phyloP scores from a whole-genome alignment of 2,329 filamentous ascomycete species.

The Arachnomyces sp. region DNA sequence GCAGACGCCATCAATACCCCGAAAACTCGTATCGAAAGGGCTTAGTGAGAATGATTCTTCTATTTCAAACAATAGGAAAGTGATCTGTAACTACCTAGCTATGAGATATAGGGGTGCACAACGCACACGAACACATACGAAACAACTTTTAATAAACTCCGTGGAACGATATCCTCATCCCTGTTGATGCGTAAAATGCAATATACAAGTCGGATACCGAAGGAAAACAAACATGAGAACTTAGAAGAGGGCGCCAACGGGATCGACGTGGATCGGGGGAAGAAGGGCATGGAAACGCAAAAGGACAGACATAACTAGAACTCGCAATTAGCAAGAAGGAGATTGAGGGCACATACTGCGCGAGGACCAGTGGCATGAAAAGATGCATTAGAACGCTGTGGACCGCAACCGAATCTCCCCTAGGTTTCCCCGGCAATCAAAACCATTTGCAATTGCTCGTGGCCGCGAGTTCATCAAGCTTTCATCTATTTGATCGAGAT shows the following conservation, averaged over 20 bases:
- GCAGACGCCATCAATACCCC: no score
- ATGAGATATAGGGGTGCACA: no score
- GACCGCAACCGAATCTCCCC: not conserved
- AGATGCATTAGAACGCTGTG: not conserved
- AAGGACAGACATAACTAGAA: slow-evolving; percentile 2
- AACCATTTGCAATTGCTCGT: no score
- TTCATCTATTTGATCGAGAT: slow-evolving; percentile 66
- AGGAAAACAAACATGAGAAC: slow-evolving; percentile 7
- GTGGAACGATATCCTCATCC: slow-evolving; percentile 26
- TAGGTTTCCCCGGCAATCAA: no score
- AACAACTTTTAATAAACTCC: slow-evolving; percentile 9
- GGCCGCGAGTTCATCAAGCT: not conserved
- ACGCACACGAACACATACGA: no score
- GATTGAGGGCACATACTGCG: no score
- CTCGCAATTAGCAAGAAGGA: no score
- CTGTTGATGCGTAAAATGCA: slow-evolving; percentile 21
- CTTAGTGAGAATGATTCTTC: not conserved
- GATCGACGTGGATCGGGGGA: no score
- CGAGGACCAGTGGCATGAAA: no score
- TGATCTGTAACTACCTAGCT: no score
- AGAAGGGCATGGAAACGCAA: slow-evolving; percentile 1
- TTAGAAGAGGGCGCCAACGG: slow-evolving; percentile 5
- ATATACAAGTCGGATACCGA: slow-evolving; percentile 30
- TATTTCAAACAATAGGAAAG: no score
- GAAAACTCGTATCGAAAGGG: no score